These are phyloP conservation scores for Colletotrichum higginsianum DNA, from an alignment of 2,329 filamentous ascomycete genomes.

Conservation along the genomic window DNA sequence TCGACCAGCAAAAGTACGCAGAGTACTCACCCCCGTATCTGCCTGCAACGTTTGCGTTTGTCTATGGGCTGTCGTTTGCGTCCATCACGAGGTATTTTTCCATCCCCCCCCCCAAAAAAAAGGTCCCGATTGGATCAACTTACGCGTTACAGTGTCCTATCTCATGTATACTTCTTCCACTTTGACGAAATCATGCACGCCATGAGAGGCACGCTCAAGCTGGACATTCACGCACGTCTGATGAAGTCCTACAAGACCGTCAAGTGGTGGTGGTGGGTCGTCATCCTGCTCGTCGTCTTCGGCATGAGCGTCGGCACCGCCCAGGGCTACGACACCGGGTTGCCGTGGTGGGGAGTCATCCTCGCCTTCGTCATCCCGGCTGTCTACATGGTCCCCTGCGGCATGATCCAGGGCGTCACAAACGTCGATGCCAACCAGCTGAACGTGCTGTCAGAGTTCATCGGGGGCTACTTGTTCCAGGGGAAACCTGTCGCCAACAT, in stretches of 20 bases:
- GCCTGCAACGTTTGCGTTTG: conserved; percentile 62
- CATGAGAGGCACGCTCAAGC: conserved; percentile 33
- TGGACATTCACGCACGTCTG: conserved; percentile 64
- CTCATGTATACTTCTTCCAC: conserved; percentile 58
- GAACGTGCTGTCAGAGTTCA: conserved; percentile 36
- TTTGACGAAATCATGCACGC: conserved; percentile 55
- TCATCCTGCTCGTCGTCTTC: conserved; percentile 61
- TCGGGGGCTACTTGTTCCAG: conserved; percentile 65
- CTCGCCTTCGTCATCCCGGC: conserved; percentile 61
- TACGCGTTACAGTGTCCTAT: conserved; percentile 55
- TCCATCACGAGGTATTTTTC: conserved; percentile 65
- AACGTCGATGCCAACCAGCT: conserved; percentile 61
- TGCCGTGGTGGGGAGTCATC: conserved; percentile 71
- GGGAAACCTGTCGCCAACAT: conserved; percentile 55
- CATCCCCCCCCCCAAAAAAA: too few relatives aligned
- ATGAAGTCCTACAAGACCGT: conserved; percentile 71
- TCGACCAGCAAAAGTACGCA: conserved; percentile 62
- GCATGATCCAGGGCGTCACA: conserved; percentile 61
- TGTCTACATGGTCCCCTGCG: conserved; percentile 64
- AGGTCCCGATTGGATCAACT: conserved; percentile 49
- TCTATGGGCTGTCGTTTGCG: conserved; percentile 76
- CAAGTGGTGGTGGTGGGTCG: conserved; percentile 70
- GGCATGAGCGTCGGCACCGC: conserved; percentile 52
- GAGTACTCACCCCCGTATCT: conserved; percentile 67
- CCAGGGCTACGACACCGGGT: conserved; percentile 67